Evolutionary conservation across 140 eudicot species (phyloP).

Genomic region (Senecio squalidus): DNA sequence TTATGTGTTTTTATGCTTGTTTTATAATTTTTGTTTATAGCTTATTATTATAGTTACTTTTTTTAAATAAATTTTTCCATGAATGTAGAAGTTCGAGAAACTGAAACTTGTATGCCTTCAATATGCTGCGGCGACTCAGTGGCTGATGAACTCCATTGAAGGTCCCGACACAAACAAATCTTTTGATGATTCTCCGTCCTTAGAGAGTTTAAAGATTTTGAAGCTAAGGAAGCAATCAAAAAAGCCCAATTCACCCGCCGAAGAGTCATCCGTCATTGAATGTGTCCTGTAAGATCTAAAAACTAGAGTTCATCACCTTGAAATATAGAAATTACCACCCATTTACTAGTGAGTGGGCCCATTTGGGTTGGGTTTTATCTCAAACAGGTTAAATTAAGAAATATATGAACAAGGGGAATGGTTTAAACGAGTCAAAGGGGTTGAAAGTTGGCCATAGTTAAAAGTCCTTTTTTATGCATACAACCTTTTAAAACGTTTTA

Average conservation of each 20-base stretch:
- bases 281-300: slow-evolving; percentile 57
- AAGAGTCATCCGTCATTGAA: slow-evolving; percentile 53
- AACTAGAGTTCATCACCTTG: not conserved
- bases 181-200: slow-evolving; percentile 20
- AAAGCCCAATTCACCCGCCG: slow-evolving; percentile 43
- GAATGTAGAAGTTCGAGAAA: slow-evolving; percentile 87
- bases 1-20: not conserved
- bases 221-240: slow-evolving; percentile 56
- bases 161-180: slow-evolving; percentile 23
- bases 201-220: slow-evolving; percentile 40
- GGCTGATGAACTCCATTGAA: slow-evolving; percentile 76
- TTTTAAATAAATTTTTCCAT: no score
- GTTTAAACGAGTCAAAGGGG: not conserved
- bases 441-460: not conserved
- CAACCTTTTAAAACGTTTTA: not conserved
- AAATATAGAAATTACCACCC: not conserved
- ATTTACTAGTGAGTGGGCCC: not conserved
- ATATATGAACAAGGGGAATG: not conserved
- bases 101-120: slow-evolving; percentile 86
- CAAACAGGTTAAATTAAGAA: not conserved
- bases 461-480: not conserved
- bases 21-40: no score
- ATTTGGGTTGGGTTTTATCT: not conserved
- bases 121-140: slow-evolving; percentile 82
- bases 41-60: no score